Percentiles rank a stretch among this genome's conserved stretches.
Evolutionary conservation across 805 yeast genomes (phyloP).

Genomic region (Komagataella kurtzmanii): DNA sequence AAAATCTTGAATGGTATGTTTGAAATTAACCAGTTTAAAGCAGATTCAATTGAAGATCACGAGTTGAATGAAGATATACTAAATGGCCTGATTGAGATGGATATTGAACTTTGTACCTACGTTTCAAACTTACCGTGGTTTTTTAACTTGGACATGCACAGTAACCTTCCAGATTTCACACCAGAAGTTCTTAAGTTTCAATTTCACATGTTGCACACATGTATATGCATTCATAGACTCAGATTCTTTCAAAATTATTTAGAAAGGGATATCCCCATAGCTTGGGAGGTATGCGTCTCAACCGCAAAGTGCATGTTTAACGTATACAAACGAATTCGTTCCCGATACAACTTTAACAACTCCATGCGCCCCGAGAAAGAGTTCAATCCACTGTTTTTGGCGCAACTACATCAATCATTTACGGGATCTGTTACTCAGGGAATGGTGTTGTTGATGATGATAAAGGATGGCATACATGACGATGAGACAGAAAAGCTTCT

Average conservation of each 20-base stretch:
- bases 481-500: not conserved
- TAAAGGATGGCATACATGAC: not conserved
- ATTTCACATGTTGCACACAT: slow-evolving; percentile 8
- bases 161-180: slow-evolving; percentile 2
- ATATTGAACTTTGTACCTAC: slow-evolving; percentile 7
- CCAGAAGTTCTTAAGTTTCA: slow-evolving; percentile 11
- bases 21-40: not conserved
- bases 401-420: not conserved
- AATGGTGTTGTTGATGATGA: not conserved
- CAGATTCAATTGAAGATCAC: not conserved
- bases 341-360: not conserved
- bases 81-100: slow-evolving; percentile 3
- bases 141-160: slow-evolving; percentile 5
- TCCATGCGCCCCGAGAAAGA: not conserved
- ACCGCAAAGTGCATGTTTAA: not conserved
- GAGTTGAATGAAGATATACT: slow-evolving; percentile 2
- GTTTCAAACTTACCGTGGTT: slow-evolving; percentile 4
- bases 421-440: not conserved
- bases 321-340: not conserved
- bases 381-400: not conserved
- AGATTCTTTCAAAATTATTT: not conserved
- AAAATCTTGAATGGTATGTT: slow-evolving; percentile 9
- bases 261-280: not conserved
- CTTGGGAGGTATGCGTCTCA: not conserved
- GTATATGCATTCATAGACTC: slow-evolving; percentile 10